Conservation (phyloP, 768 basidiomycete genomes). For the Terana coerulea region DNA sequence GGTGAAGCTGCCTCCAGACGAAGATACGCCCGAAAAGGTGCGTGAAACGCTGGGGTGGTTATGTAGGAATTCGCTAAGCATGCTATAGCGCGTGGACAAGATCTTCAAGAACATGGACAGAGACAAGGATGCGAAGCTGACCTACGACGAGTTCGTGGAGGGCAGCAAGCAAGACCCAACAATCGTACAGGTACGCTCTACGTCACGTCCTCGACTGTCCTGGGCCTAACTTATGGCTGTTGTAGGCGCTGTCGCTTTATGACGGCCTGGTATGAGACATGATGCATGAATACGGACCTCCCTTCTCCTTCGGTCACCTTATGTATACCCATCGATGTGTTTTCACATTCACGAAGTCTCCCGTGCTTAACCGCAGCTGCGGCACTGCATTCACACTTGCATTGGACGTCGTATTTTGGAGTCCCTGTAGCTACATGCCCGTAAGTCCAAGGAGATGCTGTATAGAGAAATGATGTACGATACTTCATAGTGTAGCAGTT, state of each 20-base stretch:
- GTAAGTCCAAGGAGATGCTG: not conserved
- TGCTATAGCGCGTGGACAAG: conserved; percentile 88
- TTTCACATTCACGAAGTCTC: too few relatives aligned
- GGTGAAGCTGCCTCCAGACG: conserved; percentile 97
- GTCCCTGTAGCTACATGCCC: not conserved
- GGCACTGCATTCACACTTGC: too few relatives aligned
- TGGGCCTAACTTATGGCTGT: too few relatives aligned
- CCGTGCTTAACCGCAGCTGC: too few relatives aligned
- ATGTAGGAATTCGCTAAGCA: too few relatives aligned
- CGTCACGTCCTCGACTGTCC: too few relatives aligned
- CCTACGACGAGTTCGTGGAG: conserved; percentile 97
- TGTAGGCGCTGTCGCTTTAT: conserved; percentile 88
- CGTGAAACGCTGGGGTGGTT: too few relatives aligned
- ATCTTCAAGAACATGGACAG: conserved; percentile 98
- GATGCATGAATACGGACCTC: too few relatives aligned
- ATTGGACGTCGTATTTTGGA: too few relatives aligned
- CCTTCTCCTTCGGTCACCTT: not conserved
- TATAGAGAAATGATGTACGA: conserved; percentile 7
- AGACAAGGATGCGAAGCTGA: conserved; percentile 89
- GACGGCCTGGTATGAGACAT: conserved; percentile 79
- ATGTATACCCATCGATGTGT: not conserved
- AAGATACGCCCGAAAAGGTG: conserved; percentile 99
- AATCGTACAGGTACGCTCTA: conserved; percentile 80
- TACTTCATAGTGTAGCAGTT: conserved; percentile 10
- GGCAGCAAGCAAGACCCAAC: conserved; percentile 99